A percentile compares a stretch with the other conserved stretches of the same genome.
Conservation (phyloP, 306 rosid species). For the Geum urbanum region DNA sequence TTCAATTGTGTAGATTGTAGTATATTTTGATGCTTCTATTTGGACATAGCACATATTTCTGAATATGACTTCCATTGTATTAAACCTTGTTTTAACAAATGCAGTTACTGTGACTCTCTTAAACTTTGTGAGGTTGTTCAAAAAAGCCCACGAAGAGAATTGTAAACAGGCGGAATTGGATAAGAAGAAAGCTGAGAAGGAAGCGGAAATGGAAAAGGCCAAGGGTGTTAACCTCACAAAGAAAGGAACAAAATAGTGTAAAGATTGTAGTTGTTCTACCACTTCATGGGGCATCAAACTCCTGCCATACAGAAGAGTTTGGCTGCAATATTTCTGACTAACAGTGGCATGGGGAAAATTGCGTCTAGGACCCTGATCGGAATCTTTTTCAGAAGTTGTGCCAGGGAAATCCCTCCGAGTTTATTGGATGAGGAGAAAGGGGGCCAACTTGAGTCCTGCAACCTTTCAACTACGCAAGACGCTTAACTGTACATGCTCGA, state of each 20-base stretch:
- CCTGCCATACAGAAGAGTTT: conserved; percentile 32
- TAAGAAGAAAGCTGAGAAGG: conserved; percentile 82
- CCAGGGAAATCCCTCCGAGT: conserved; percentile 26
- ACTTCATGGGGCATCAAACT: conserved; percentile 37
- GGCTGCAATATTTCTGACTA: conserved; percentile 29
- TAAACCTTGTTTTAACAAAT: conserved; percentile 32
- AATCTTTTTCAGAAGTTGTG: conserved; percentile 28
- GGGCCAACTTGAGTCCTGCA: conserved; percentile 16
- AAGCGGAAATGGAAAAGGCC: conserved; percentile 90
- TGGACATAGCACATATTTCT: conserved; percentile 10
- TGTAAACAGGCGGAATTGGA: conserved; percentile 85
- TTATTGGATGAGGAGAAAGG: conserved; percentile 14
- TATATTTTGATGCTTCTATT: background rate
- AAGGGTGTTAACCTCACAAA: conserved; percentile 57
- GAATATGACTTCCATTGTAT: conserved; percentile 18
- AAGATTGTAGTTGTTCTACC: conserved; percentile 32
- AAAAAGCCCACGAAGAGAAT: conserved; percentile 96
- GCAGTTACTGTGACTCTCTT: conserved; percentile 82
- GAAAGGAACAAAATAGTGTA: conserved; percentile 51
- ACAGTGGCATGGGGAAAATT: conserved; percentile 19
- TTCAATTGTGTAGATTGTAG: background rate
- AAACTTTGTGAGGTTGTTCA: conserved; percentile 75
- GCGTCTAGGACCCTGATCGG: conserved; percentile 35
- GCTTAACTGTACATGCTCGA: conserved; percentile 20
- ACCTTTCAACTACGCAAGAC: conserved; percentile 9